phyloP scores from a whole-genome alignment of 2,329 filamentous ascomycete species.

The Fusarium concolor region DNA sequence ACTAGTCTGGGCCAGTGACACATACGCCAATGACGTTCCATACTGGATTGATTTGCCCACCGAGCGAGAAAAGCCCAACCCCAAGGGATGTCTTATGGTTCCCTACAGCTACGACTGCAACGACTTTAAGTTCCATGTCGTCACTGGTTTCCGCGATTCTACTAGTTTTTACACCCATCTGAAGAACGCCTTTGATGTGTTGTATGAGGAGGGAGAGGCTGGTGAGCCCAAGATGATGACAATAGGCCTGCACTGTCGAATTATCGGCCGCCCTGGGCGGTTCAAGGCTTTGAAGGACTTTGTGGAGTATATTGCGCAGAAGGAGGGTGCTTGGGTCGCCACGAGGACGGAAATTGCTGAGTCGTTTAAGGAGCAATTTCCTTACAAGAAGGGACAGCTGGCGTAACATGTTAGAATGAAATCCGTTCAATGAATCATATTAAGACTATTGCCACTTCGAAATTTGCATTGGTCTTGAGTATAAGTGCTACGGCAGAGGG shows the following conservation, averaged over 20 bases:
- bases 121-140: conserved; percentile 6
- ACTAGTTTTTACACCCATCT: neutral
- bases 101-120: conserved; percentile 20
- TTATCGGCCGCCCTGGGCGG: neutral
- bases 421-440: too few relatives aligned
- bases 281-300: conserved; percentile 12
- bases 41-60: conserved; percentile 9
- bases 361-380: neutral
- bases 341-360: conserved; percentile 4
- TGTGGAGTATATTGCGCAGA: conserved; percentile 5
- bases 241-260: conserved; percentile 5
- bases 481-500: too few relatives aligned
- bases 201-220: conserved; percentile 2
- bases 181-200: conserved; percentile 6
- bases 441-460: too few relatives aligned
- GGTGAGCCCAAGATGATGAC: conserved; percentile 9
- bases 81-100: conserved; percentile 7
- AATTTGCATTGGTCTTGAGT: too few relatives aligned
- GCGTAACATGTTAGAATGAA: too few relatives aligned
- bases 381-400: neutral
- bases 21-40: conserved; percentile 11
- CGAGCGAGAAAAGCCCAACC: neutral
- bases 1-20: neutral
- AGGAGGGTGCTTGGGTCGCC: conserved; percentile 8
- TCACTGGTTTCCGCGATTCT: conserved; percentile 1